Evolutionary conservation across 148 eudicot species (phyloP).

Genomic region (Amaranthus palmeri): DNA sequence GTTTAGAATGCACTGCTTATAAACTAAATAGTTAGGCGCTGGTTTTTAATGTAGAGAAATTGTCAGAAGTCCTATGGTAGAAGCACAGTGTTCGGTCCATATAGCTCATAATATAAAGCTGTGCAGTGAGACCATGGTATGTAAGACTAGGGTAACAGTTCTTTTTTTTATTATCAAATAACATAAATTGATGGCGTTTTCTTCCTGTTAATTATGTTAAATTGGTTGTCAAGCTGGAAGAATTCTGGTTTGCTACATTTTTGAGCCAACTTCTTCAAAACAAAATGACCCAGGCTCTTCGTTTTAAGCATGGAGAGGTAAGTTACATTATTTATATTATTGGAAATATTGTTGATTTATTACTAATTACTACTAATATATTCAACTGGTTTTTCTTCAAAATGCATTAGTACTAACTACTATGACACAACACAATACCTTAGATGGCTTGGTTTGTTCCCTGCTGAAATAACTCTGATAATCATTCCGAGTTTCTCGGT

Average conservation of each 20-base stretch:
- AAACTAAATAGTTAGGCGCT: background rate
- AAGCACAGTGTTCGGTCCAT: slow-evolving; percentile 93
- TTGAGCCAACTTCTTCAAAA: slow-evolving; percentile 68
- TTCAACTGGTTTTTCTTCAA: background rate
- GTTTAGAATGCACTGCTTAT: background rate
- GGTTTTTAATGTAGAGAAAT: slow-evolving; percentile 59
- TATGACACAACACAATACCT: background rate
- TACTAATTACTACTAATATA: background rate
- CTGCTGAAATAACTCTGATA: background rate
- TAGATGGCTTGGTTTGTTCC: background rate
- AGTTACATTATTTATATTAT: background rate
- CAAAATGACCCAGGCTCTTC: slow-evolving; percentile 66
- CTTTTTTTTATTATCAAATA: background rate
- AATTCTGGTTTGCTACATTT: slow-evolving; percentile 49
- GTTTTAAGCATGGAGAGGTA: slow-evolving; percentile 80
- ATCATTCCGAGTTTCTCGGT: too few species aligned
- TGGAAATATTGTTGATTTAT: too few species aligned
- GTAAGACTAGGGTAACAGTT: slow-evolving; percentile 1
- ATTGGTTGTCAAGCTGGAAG: slow-evolving; percentile 51
- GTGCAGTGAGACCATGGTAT: slow-evolving; percentile 65
- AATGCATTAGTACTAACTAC: background rate
- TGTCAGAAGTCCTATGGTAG: slow-evolving; percentile 91
- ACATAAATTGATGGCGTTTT: background rate
- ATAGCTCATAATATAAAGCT: slow-evolving; percentile 73
- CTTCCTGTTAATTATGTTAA: background rate